Percentiles rank a stretch among this genome's conserved stretches.
phyloP scores from a whole-genome alignment of 78 protist genomes.

The slime mould (Dictyostelium discoideum) region dicty_2.7 NC_007088.5:3945001-3945500 shows the following conservation, averaged over 20 bases:
- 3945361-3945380: slow-evolving; percentile 4
- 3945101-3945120: not conserved
- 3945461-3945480: not conserved
- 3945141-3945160: not conserved
- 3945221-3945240: not conserved
- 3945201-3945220: not conserved
- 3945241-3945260: not conserved
- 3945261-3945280: slow-evolving; percentile 3
- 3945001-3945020: not conserved
- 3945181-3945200: slow-evolving; percentile 10
- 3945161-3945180: not conserved
- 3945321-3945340: not conserved
- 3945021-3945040: not conserved
- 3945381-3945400: not conserved
- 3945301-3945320: slow-evolving; percentile 1
- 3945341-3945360: not conserved
- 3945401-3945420: not conserved
- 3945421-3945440: too few species aligned
- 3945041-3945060: not conserved
- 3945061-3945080: not conserved
- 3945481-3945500: not conserved
- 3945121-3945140: not conserved
- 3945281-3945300: not conserved
- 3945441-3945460: not conserved
- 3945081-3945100: not conserved